Conservation (phyloP, 2,329 filamentous ascomycete genomes). For the Lomentospora prolificans region DNA sequence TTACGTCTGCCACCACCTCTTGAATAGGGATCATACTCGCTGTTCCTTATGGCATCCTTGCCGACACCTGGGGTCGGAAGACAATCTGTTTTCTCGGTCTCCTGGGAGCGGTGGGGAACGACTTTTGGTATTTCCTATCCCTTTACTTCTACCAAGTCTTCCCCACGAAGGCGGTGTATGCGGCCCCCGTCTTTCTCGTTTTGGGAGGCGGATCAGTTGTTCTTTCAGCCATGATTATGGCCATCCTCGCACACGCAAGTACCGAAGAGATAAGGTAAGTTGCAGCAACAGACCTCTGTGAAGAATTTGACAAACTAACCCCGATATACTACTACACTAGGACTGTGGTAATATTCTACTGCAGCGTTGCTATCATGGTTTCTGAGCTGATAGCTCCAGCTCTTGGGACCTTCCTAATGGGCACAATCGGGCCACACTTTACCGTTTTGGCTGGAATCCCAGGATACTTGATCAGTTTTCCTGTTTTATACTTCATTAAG, state of each 20-base stretch:
- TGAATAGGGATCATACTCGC: constrained; percentile 9
- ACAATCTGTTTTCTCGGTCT: constrained; percentile 6
- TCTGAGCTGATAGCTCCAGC: constrained; percentile 10
- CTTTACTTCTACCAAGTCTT: constrained; percentile 10
- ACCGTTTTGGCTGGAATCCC: constrained; percentile 8
- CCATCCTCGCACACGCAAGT: constrained; percentile 9
- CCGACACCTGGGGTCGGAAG: constrained; percentile 8
- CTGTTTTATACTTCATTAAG: constrained; percentile 7
- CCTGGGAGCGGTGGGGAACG: constrained; percentile 5
- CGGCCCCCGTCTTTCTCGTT: constrained; percentile 8
- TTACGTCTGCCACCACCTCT: neutral
- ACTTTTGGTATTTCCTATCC: constrained; percentile 7
- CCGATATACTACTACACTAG: neutral
- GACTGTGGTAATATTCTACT: constrained; percentile 9
- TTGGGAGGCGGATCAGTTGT: constrained; percentile 10
- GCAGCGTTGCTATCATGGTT: neutral
- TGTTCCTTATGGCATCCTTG: constrained; percentile 11
- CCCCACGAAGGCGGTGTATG: constrained; percentile 6
- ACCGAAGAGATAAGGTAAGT: constrained; percentile 7
- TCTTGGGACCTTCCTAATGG: constrained; percentile 8
- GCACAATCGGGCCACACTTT: constrained; percentile 6
- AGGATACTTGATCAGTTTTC: constrained; percentile 1
- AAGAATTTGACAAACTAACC: neutral
- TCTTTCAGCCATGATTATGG: constrained; percentile 9
- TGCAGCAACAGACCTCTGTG: neutral